Evolutionary conservation across 805 yeast species (phyloP).

Genomic region (Teunomyces kruisii): DNA sequence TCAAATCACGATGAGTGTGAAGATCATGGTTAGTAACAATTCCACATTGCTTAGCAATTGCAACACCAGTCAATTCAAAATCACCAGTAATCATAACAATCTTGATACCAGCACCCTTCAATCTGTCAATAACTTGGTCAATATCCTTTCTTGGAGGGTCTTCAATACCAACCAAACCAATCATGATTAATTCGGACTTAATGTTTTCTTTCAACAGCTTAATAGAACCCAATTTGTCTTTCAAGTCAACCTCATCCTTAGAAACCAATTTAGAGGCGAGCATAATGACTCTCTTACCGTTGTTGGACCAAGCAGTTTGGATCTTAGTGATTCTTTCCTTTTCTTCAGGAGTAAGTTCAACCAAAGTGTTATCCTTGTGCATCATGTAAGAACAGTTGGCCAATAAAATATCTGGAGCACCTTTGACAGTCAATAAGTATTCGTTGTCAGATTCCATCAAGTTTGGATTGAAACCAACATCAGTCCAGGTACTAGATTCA

Average conservation of each 20-base stretch:
- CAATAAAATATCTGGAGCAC: constrained; percentile 48
- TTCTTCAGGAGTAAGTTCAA: constrained; percentile 14
- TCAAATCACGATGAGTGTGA: constrained; percentile 18
- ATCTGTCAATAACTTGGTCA: constrained; percentile 27
- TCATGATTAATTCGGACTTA: constrained; percentile 21
- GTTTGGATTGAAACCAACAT: constrained; percentile 10
- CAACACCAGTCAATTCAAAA: constrained; percentile 49
- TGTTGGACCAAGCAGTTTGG: constrained; percentile 35
- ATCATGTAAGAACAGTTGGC: constrained; percentile 24
- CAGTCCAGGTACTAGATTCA: constrained; percentile 10
- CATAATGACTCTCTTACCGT: constrained; percentile 38
- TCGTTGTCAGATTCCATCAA: constrained; percentile 8
- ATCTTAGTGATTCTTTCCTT: constrained; percentile 19
- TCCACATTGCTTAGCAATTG: constrained; percentile 48
- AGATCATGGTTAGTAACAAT: constrained; percentile 26
- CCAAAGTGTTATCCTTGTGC: constrained; percentile 15
- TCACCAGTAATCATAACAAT: constrained; percentile 53
- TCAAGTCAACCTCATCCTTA: constrained; percentile 10
- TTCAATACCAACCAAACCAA: constrained; percentile 42
- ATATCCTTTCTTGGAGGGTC: constrained; percentile 45
- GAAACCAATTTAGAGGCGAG: constrained; percentile 23
- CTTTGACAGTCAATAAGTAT: constrained; percentile 35
- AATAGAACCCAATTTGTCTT: constrained; percentile 12
- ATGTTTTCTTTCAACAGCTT: constrained; percentile 15
- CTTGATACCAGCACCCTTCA: constrained; percentile 41